Evolutionary conservation across 768 basidiomycete species (phyloP), one percentile per base, ranked within the genome.

Genomic region (Kwoniella sp.): DNA sequence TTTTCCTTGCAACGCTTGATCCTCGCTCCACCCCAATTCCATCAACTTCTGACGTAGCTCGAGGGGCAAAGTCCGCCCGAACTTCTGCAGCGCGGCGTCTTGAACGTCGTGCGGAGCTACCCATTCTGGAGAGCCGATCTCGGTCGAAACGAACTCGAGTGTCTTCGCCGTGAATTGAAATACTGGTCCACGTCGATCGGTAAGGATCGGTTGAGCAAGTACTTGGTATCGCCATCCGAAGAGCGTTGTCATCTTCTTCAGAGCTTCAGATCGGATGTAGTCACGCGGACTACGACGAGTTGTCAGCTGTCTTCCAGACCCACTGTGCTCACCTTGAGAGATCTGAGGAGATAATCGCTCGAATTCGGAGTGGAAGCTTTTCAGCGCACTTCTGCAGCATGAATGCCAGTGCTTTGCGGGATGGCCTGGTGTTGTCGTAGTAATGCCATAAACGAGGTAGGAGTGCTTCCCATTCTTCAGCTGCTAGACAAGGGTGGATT

Each of bases 1-100:
- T 26, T 65, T 65, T 13, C 50, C 63, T n/a, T 58, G 31, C 7
- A 69, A 29, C 8, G 53, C 22, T 25, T 51, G 56, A 34, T 74
- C 66, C 37, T 77, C 71, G 53, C 66, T 71, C 75, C 75, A 77
- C 12, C 75, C 75, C 4, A 77, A 60, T 31, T 73, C 75, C 69
- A 74, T 66, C 52, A 77, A 60, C 9, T 70, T 63, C 34, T 77
- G 75, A 26, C 75, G 31, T 13, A 74, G 51, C 47, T 77, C 75
- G 20, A 74, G 55, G 0, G 73, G 73, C 13, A 77, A 58, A 12
- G 60, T 66, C 12, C 31, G 56, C 1, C 75, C 75, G 51, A 67
- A 77, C 41, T 67, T 73, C 54, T 73, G 68, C 28, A 77, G 51
- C 2, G 69, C 71, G 22, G 70, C 73, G 54, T 74, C 73, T 58